These are phyloP conservation scores for Eucalyptus marginata DNA, from an alignment of 345 rosid genomes.

Conservation along the genomic window DNA sequence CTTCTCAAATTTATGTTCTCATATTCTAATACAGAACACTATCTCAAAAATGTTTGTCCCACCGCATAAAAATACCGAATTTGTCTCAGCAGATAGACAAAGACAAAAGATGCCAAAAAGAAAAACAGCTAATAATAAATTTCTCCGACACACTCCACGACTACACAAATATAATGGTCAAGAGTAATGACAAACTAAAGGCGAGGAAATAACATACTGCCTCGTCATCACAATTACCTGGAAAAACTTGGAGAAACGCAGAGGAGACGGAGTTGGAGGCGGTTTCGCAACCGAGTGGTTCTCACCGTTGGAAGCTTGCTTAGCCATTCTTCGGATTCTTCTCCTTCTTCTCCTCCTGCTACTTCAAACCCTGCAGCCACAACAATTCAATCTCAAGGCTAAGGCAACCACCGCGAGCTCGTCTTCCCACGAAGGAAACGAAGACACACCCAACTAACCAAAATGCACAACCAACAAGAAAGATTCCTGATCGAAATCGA, in stretches of 20 bases:
- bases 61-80: background rate
- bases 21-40: background rate
- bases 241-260: conserved; percentile 62
- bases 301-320: conserved; percentile 34
- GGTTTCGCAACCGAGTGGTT: conserved; percentile 26
- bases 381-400: background rate
- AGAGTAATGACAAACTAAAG: background rate
- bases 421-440: background rate
- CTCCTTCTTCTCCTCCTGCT: background rate
- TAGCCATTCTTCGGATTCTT: conserved; percentile 12
- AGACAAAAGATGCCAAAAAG: background rate
- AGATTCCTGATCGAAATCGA: too few relatives aligned
- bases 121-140: background rate
- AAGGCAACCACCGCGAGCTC: background rate
- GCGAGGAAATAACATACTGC: background rate
- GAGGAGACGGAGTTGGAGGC: conserved; percentile 66
- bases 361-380: background rate
- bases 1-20: background rate
- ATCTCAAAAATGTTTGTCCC: background rate
- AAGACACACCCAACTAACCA: background rate
- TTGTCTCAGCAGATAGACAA: background rate
- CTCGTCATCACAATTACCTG: conserved; percentile 22
- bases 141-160: background rate
- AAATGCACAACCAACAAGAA: background rate
- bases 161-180: background rate